Evolutionary conservation across 192 early-diverging fungal genomes (phyloP).

Genomic region (Rhizoclosmatium globosum): DNA sequence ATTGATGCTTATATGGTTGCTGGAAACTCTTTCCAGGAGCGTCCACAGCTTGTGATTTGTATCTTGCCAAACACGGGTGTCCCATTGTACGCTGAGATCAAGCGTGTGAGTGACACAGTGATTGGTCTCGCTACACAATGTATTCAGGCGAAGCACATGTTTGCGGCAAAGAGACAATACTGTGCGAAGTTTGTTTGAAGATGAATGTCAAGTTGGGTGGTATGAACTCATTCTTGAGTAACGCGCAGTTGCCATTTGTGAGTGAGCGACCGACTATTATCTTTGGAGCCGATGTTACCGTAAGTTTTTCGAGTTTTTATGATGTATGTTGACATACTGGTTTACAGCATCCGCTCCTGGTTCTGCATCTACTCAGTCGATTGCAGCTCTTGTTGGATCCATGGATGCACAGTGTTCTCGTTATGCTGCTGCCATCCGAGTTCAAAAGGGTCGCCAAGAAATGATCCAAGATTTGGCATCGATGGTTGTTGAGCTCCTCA

Average conservation of each 20-base stretch:
- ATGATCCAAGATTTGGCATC: slow-evolving; percentile 58
- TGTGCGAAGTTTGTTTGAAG: slow-evolving; percentile 96
- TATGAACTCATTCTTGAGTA: slow-evolving; percentile 76
- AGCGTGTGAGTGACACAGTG: slow-evolving; percentile 88
- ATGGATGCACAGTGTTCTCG: slow-evolving; percentile 69
- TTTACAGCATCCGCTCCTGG: slow-evolving; percentile 57
- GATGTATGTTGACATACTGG: neutral
- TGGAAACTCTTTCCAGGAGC: slow-evolving; percentile 62
- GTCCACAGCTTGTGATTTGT: slow-evolving; percentile 86
- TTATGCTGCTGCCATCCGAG: slow-evolving; percentile 61
- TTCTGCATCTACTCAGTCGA: slow-evolving; percentile 61
- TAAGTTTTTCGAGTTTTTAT: slow-evolving; percentile 21
- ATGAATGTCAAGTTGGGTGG: slow-evolving; percentile 92
- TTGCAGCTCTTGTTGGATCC: slow-evolving; percentile 67
- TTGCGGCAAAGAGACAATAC: slow-evolving; percentile 84
- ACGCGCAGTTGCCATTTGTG: slow-evolving; percentile 75
- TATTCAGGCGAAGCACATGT: slow-evolving; percentile 83
- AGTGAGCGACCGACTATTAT: slow-evolving; percentile 78
- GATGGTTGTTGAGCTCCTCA: slow-evolving; percentile 66
- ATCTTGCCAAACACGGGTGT: slow-evolving; percentile 83
- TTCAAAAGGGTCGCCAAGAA: slow-evolving; percentile 59
- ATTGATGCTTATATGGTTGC: slow-evolving; percentile 76
- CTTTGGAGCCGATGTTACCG: slow-evolving; percentile 90
- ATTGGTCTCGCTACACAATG: slow-evolving; percentile 92
- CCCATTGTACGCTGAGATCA: slow-evolving; percentile 85